These are phyloP conservation scores for Penicillium sclerotigenum DNA, from an alignment of 2,329 filamentous ascomycete species.

Conservation along the genomic window DNA sequence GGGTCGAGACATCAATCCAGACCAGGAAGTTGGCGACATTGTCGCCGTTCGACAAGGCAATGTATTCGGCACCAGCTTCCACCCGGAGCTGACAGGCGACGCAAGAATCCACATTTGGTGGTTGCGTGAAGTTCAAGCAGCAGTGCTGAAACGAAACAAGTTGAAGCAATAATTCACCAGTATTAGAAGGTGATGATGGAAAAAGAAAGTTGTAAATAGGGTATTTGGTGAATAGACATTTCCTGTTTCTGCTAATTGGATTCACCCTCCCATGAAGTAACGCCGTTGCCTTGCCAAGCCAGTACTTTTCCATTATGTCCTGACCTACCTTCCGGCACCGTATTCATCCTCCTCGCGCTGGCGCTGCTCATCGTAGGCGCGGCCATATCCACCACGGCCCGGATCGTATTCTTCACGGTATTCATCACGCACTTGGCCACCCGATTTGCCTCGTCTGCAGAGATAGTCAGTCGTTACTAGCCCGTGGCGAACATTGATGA, in stretches of 20 bases:
- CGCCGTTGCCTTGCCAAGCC: conserved; percentile 31
- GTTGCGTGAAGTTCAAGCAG: conserved; percentile 66
- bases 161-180: conserved; percentile 15
- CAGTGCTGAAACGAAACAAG: conserved; percentile 32
- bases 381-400: conserved; percentile 82
- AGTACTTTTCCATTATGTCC: conserved; percentile 15
- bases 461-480: conserved; percentile 16
- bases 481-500: no score
- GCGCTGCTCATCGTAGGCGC: conserved; percentile 65
- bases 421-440: conserved; percentile 95
- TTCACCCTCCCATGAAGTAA: conserved; percentile 33
- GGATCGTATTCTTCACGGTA: conserved; percentile 97
- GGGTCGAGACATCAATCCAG: conserved; percentile 37
- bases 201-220: conserved; percentile 25
- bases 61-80: conserved; percentile 91
- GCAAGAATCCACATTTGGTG: conserved; percentile 90
- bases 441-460: conserved; percentile 75
- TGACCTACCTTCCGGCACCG: conserved; percentile 52
- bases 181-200: conserved; percentile 9
- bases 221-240: conserved; percentile 30
- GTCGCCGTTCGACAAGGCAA: conserved; percentile 88
- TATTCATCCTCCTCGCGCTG: conserved; percentile 59
- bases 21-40: conserved; percentile 62
- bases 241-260: conserved; percentile 28
- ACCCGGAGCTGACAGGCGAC: conserved; percentile 88